Evolutionary conservation across 495 filamentous ascomycete species (phyloP).

Genomic region (Pseudevernia furfuracea): DNA sequence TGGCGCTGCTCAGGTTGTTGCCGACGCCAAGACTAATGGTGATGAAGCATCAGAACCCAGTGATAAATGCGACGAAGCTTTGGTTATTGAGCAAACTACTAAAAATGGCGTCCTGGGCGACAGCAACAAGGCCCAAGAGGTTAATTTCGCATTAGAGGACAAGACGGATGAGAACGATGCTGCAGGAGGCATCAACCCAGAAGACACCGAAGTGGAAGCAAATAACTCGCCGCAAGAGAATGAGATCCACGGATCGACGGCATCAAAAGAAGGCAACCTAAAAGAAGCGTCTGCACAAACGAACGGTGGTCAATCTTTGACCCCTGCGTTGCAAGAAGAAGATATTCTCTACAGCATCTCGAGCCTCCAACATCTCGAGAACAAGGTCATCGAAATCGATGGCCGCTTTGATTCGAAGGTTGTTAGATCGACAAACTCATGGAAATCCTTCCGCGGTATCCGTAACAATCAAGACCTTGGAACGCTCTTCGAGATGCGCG

Average conservation of each 20-base stretch:
- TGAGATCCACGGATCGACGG: neutral
- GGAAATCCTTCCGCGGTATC: constrained; percentile 45
- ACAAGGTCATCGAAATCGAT: constrained; percentile 39
- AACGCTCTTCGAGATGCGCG: constrained; percentile 46
- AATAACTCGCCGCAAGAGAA: neutral
- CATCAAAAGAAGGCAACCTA: neutral
- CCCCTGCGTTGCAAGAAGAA: constrained; percentile 1
- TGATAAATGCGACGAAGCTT: neutral
- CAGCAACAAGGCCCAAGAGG: neutral
- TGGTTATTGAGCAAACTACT: neutral
- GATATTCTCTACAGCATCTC: constrained; percentile 33
- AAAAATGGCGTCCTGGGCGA: neutral
- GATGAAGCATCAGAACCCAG: neutral
- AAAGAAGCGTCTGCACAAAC: neutral
- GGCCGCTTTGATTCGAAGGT: constrained; percentile 29
- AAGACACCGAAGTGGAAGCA: neutral
- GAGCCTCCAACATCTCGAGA: constrained; percentile 26
- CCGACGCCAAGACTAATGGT: neutral
- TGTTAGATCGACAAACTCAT: constrained; percentile 38
- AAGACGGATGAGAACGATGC: neutral
- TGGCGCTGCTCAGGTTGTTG: neutral
- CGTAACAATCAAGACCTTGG: constrained; percentile 52
- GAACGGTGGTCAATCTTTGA: neutral
- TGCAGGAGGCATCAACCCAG: no score
- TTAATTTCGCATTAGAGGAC: neutral